These are phyloP conservation scores for Penicillium canariense DNA, from an alignment of 495 filamentous ascomycete genomes.

Conservation along the genomic window DNA sequence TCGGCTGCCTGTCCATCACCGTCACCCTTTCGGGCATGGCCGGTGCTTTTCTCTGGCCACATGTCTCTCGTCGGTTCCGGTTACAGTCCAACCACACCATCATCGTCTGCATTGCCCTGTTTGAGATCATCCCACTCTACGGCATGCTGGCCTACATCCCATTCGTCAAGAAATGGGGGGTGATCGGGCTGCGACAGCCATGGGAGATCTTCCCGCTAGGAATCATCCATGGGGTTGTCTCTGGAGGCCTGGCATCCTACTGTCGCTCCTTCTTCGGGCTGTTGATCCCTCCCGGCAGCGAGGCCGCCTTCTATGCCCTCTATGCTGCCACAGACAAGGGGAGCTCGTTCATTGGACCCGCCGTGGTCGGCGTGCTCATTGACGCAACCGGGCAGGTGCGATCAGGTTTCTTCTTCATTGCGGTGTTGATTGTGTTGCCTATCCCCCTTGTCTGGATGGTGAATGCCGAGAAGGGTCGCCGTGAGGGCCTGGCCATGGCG, in stretches of 20 bases:
- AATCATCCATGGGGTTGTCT: slow-evolving; percentile 78
- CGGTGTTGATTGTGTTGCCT: slow-evolving; percentile 69
- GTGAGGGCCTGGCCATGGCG: slow-evolving; percentile 65
- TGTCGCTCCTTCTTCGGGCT: slow-evolving; percentile 83
- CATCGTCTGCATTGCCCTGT: slow-evolving; percentile 74
- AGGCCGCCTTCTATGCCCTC: slow-evolving; percentile 89
- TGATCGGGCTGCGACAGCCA: slow-evolving; percentile 76
- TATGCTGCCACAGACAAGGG: slow-evolving; percentile 96
- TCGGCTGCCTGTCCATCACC: slow-evolving; percentile 83
- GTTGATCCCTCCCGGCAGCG: slow-evolving; percentile 82
- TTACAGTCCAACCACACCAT: slow-evolving; percentile 77
- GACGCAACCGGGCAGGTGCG: slow-evolving; percentile 79
- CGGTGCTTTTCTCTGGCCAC: slow-evolving; percentile 82
- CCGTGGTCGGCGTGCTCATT: slow-evolving; percentile 81
- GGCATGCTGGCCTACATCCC: slow-evolving; percentile 82
- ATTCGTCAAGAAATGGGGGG: slow-evolving; percentile 65
- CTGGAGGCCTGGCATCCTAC: slow-evolving; percentile 79
- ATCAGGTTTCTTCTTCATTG: slow-evolving; percentile 86
- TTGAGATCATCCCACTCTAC: slow-evolving; percentile 85
- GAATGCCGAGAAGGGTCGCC: slow-evolving; percentile 73
- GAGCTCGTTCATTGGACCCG: slow-evolving; percentile 81
- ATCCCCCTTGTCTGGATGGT: slow-evolving; percentile 76
- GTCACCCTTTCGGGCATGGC: slow-evolving; percentile 73
- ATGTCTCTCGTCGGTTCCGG: slow-evolving; percentile 58
- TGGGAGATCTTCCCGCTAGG: slow-evolving; percentile 93